Evolutionary conservation across 73 alveolate genomes (phyloP), one percentile per base, ranked within the genome.

Genomic region (Tetrahymena borealis): DNA sequence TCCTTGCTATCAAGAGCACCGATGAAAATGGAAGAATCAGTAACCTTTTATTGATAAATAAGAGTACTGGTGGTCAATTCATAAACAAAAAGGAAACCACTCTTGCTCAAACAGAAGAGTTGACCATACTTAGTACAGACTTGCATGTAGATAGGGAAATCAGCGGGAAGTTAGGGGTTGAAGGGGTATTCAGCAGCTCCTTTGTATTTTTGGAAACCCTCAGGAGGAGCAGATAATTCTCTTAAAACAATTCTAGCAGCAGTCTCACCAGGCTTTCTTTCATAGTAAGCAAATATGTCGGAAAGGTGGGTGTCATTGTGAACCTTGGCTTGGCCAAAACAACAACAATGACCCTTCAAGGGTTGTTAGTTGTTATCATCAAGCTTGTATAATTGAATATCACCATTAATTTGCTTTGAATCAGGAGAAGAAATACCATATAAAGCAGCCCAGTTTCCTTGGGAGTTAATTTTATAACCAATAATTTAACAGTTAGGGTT

Each of bases 61-160:
- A 97, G 94, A 38, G 94, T 93, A 20, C 98, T 98, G 91, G 97
- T 95, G n/a, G 98, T 94, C 38, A 97, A 93, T 95, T 97, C 99
- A 95, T 94, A 98, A 40, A 98, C 97, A 91, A 91, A 96, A 33
- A 98, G 91, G 97, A 95, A 97, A 32, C 99, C 99, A 28, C 95
- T 91, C 96, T 98, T 98, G 43, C 99, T 97, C 16, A 98, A 96
- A 24, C 96, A 97, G 96, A 97, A 98, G 90, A 98, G 94, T 39
- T 98, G 94, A 39, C 99, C 99, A 92, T 95, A 98, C 94, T 96
- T 98, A 35, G 93, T 96, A 78, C 94, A 96, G 31, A 98, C 91
- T 90, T 98, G 99, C 99, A 98, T 97, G 41, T 97, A 91, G 92
- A 98, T 99, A 18, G 99, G 99, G 98, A 98, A 98, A 94, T 98